Evolutionary conservation across 2,329 filamentous ascomycete species (phyloP), one percentile per base, ranked within the genome.

Genomic region (Fusarium acutatum): DNA sequence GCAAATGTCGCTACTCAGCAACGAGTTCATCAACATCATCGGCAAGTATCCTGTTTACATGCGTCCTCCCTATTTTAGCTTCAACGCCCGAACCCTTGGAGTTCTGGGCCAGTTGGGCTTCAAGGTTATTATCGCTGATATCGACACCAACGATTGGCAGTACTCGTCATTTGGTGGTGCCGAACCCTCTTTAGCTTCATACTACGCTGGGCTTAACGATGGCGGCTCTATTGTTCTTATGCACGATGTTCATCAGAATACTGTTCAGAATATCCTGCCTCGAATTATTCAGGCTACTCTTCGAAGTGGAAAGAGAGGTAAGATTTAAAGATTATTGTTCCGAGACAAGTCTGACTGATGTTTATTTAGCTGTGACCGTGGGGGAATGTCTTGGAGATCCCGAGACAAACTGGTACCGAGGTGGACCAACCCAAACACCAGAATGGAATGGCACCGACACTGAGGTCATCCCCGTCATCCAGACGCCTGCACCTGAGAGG

Each of bases 71-170:
- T 69, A 69, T 32, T 69, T 69, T 26, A 69, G 67, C 52, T 69
- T 69, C 50, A 69, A 30, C 12, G 43, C 50, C 5, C 38, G 40
- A 34, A 69, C 65, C 22, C 65, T 69, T 9, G 44, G 12, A 20
- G 49, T 69, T 1, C 24, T 69, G 2, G 65, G 65, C 49, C 44
- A 35, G 5, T 5, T 69, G 44, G 67, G 65, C 38, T 69, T 47
- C 28, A 69, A 69, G 50, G 65, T 69, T 24, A 44, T 69, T 34
- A 69, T 65, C n/a, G 67, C 67, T 69, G 67, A 69, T 59, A 65
- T 69, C 44, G 59, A 69, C 65, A 69, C 67, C 50, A 22, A 69
- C 35, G 67, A 69, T 34, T 69, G 67, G 67, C 40, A 34, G 18
- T 53, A 69, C 7, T 58, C 37, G 34, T 64, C 67, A 13, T 54